Conservation (phyloP, 2,329 filamentous ascomycete species). For the Rachicladosporium sp. region DNA sequence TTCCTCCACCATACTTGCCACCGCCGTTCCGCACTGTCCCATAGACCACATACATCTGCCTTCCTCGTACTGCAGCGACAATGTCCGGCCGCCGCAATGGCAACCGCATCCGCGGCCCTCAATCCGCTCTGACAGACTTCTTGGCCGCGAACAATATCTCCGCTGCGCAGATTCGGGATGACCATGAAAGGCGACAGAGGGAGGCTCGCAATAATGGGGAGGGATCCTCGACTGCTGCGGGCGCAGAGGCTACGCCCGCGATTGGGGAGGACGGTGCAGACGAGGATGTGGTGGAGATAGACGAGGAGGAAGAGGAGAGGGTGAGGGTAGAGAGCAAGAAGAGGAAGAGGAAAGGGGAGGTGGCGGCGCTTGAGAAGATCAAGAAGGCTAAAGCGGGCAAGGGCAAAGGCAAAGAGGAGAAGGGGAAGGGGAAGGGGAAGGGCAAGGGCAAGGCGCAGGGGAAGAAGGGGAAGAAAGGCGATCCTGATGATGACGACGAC, state of each 20-base stretch:
- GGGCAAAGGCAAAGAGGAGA: constrained; percentile 16
- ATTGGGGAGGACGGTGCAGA: constrained; percentile 16
- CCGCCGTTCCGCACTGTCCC: too few relatives aligned
- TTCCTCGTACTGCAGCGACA: not conserved
- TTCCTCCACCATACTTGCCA: too few relatives aligned
- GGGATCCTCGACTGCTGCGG: constrained; percentile 18
- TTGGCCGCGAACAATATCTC: constrained; percentile 63
- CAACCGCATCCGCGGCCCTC: constrained; percentile 45
- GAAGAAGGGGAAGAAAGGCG: constrained; percentile 33
- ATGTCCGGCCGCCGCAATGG: constrained; percentile 25
- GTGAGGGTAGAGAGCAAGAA: constrained; percentile 25
- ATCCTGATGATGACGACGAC: constrained; percentile 28
- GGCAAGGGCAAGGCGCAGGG: constrained; percentile 38
- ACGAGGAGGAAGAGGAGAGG: constrained; percentile 25
- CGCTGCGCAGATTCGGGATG: constrained; percentile 48
- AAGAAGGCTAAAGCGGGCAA: constrained; percentile 35
- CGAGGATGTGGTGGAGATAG: constrained; percentile 18
- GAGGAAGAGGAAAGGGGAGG: constrained; percentile 46
- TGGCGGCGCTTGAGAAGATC: constrained; percentile 30
- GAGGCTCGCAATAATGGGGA: constrained; percentile 25
- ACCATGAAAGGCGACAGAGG: constrained; percentile 42
- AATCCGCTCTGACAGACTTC: constrained; percentile 57
- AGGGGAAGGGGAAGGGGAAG: constrained; percentile 30
- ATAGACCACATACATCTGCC: too few relatives aligned
- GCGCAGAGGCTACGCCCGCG: constrained; percentile 22